Percentiles rank a stretch among this genome's conserved stretches.
phyloP scores from a whole-genome alignment of 345 rosid species.

The Sonneratia alba region DNA sequence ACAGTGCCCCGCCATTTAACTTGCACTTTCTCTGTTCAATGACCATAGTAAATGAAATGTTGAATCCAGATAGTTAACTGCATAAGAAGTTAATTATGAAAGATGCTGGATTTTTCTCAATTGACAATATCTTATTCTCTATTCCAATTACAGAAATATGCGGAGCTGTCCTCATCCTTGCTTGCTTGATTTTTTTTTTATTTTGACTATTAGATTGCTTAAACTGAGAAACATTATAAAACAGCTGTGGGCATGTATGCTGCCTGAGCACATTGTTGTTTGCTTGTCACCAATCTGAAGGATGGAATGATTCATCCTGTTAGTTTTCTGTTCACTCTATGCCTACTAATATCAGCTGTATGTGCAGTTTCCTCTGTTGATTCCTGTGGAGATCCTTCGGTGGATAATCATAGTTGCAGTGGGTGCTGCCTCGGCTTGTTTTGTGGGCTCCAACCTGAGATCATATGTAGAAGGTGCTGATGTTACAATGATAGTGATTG shows the following conservation, averaged over 20 bases:
- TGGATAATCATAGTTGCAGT: slow-evolving; percentile 73
- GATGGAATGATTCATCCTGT: background rate
- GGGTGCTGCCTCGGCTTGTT: slow-evolving; percentile 62
- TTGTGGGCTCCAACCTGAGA: slow-evolving; percentile 65
- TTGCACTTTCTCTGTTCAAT: background rate
- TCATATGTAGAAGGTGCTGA: slow-evolving; percentile 42
- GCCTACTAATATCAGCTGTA: background rate
- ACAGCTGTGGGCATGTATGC: background rate
- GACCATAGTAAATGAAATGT: background rate
- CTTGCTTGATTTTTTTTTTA: background rate
- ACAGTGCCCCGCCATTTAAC: background rate
- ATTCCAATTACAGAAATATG: background rate
- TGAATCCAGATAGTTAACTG: background rate
- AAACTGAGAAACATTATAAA: background rate
- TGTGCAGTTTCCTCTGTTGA: slow-evolving; percentile 66
- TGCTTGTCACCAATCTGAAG: background rate
- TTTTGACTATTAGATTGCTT: background rate
- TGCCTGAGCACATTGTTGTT: background rate
- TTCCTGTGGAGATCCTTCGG: slow-evolving; percentile 70
- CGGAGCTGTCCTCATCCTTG: background rate
- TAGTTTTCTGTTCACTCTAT: background rate
- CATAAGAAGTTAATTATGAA: background rate
- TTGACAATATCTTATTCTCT: no score
- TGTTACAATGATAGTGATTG: slow-evolving; percentile 36
- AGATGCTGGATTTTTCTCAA: no score